Evolutionary conservation across 805 yeast genomes (phyloP), one percentile per base, ranked within the genome.

Genomic region (Limtongozyma cylindracea): DNA sequence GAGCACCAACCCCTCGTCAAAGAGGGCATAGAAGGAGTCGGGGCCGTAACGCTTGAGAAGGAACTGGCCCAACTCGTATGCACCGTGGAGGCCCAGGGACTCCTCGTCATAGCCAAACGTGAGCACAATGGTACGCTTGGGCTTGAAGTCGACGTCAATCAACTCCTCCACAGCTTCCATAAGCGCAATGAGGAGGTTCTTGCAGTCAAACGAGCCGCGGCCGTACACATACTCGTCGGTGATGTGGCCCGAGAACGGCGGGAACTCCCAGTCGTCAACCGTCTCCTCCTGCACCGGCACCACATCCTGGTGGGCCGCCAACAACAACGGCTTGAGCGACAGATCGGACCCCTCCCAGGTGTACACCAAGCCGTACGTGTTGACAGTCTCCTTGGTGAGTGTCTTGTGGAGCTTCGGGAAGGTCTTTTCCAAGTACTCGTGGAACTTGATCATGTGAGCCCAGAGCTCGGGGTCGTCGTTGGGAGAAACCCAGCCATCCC

Each of bases 21-120:
- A 41, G 21, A 77, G 46, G 11, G 69, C 53, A 29, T 61, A 60
- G 16, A 76, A 30, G 1, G 69, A 56, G 27, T 74, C 51, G 13
- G 39, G 32, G 5, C 91, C 91, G 32, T 61, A 68, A 24, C 53
- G 52, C 12, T 57, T 49, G 14, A 48, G 41, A 11, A 77, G 35
- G 26, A 43, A 45, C 18, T 51, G 29, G 8, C 57, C 52, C 11
- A 76, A 44, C n/a, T 41, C 24, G 2, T 36, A 30, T 5, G 91
- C 91, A 23, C 84, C 82, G 6, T 47, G 39, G 11, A 30, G 26
- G 4, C 91, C 91, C 17, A 61, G 51, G 18, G 60, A 55, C 37
- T 77, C 92, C 45, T 76, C 92, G 35, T 77, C 91, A 31, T 61
- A 71, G 2, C 91, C 91, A 34, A 68, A 62, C 0, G 74, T 64